phyloP scores from a whole-genome alignment of 2,329 filamentous ascomycete genomes.

The Neonectria hederae region DNA sequence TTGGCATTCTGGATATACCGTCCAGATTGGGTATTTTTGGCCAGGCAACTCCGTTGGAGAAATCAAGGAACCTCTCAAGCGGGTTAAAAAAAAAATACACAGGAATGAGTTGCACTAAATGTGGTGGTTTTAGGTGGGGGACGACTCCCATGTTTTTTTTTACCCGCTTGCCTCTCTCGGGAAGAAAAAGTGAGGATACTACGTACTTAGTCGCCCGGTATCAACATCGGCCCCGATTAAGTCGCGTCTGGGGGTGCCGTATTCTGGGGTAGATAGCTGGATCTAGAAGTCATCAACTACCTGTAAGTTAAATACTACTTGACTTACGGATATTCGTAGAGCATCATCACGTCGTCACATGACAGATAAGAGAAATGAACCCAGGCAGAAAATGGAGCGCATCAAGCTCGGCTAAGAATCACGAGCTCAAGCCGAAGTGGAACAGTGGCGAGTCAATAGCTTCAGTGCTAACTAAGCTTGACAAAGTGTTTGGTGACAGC shows the following conservation, averaged over 20 bases:
- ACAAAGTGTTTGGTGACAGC: too few species aligned
- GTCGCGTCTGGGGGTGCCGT: too few species aligned
- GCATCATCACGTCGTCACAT: background rate
- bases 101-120: too few species aligned
- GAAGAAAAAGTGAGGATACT: background rate
- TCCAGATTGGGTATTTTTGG: background rate
- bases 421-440: background rate
- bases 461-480: background rate
- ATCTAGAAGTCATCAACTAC: background rate
- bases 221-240: background rate
- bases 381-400: background rate
- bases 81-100: too few species aligned
- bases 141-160: too few species aligned
- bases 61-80: background rate
- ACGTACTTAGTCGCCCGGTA: background rate
- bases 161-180: too few species aligned
- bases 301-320: too few species aligned
- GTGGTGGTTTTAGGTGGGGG: too few species aligned
- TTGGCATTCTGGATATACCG: background rate
- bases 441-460: constrained; percentile 7
- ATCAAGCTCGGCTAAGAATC: background rate
- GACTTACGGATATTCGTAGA: background rate
- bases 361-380: background rate
- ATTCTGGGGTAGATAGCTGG: background rate
- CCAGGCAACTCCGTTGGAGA: background rate